phyloP scores from a whole-genome alignment of 805 yeast species.

The Ogataea angusta region DNA sequence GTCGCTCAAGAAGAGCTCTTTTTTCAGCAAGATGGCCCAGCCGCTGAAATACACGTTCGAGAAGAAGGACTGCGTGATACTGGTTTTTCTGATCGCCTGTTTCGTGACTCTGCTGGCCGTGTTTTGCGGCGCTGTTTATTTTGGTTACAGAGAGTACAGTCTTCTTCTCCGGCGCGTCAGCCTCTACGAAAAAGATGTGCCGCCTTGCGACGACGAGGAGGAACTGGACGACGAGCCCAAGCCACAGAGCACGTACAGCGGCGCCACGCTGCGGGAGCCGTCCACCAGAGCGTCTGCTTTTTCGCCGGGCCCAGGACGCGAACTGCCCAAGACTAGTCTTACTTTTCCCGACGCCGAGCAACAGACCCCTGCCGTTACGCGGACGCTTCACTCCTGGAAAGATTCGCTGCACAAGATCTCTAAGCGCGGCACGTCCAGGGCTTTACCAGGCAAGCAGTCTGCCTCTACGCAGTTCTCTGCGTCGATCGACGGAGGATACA shows the following conservation, averaged over 20 bases:
- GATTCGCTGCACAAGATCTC: neutral
- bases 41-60: constrained; percentile 15
- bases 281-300: constrained; percentile 1
- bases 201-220: neutral
- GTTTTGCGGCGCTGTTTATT: constrained; percentile 16
- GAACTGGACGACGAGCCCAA: neutral
- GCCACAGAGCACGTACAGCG: neutral
- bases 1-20: constrained; percentile 9
- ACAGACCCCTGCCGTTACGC: neutral
- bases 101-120: constrained; percentile 15
- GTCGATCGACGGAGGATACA: neutral
- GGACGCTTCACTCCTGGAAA: constrained; percentile 2
- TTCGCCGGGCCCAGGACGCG: neutral
- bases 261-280: neutral
- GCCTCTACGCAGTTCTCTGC: neutral
- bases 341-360: neutral
- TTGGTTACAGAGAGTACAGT: constrained; percentile 19
- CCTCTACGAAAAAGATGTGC: constrained; percentile 12
- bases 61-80: constrained; percentile 16
- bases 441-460: neutral
- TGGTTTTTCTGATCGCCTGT: constrained; percentile 14
- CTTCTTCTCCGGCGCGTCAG: constrained; percentile 13
- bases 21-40: constrained; percentile 13
- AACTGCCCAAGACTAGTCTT: neutral
- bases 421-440: neutral